These are phyloP conservation scores for Candida xiaguanensis DNA, from an alignment of 805 yeast genomes.

Conservation along the genomic window DNA sequence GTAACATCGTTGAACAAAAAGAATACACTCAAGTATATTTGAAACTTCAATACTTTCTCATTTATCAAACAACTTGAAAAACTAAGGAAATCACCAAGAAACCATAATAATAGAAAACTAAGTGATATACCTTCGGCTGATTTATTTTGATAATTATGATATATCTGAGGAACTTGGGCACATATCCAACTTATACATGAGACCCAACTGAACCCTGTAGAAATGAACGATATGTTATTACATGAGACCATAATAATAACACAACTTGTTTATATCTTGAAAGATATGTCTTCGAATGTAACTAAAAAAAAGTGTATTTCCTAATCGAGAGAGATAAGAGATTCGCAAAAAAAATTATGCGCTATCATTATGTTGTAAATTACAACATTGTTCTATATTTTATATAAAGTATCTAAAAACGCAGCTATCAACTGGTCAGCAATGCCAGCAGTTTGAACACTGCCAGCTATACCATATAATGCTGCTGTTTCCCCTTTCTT, in stretches of 20 bases:
- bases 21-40: constrained; percentile 36
- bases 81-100: constrained; percentile 58
- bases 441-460: constrained; percentile 76
- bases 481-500: constrained; percentile 66
- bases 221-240: constrained; percentile 1
- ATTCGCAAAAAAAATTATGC: background rate
- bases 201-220: constrained; percentile 20
- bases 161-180: constrained; percentile 72
- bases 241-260: background rate
- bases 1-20: constrained; percentile 37
- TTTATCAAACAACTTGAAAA: constrained; percentile 41
- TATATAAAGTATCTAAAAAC: constrained; percentile 78
- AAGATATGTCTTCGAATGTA: too few relatives aligned
- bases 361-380: background rate
- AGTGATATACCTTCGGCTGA: constrained; percentile 68
- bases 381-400: constrained; percentile 35
- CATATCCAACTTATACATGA: constrained; percentile 64
- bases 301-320: background rate
- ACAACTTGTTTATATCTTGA: too few relatives aligned
- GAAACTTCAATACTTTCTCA: constrained; percentile 35
- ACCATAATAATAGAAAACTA: constrained; percentile 60
- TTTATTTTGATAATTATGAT: constrained; percentile 52
- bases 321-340: constrained; percentile 1
- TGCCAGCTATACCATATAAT: constrained; percentile 93
- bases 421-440: constrained; percentile 77